Evolutionary conservation across 1,284 basidiomycete genomes (phyloP).

Genomic region (Tilletia walkeri): DNA sequence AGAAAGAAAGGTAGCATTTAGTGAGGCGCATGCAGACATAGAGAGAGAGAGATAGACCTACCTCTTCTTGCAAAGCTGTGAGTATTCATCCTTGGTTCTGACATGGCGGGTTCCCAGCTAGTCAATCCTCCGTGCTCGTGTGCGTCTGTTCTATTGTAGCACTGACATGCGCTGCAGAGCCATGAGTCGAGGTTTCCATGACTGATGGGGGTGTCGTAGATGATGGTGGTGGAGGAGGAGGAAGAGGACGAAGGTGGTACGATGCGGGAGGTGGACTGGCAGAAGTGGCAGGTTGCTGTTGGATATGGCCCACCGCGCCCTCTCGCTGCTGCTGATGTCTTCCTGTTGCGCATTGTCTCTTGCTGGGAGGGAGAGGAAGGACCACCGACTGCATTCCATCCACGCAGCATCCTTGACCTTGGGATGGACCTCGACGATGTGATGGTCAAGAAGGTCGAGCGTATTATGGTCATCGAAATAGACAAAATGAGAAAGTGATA

Average conservation of each 20-base stretch:
- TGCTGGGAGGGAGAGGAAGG: background rate
- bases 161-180: conserved; percentile 44
- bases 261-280: conserved; percentile 35
- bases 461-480: too few relatives aligned
- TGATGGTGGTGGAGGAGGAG: conserved; percentile 21
- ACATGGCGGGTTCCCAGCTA: conserved; percentile 40
- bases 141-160: conserved; percentile 33
- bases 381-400: background rate
- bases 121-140: conserved; percentile 25
- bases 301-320: background rate
- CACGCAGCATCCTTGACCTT: background rate
- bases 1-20: too few relatives aligned
- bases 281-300: conserved; percentile 39
- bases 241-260: conserved; percentile 28
- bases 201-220: conserved; percentile 17
- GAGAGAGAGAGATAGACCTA: conserved; percentile 4
- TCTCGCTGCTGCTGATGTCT: background rate
- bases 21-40: too few relatives aligned
- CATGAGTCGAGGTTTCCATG: conserved; percentile 28
- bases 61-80: conserved; percentile 8
- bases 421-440: too few relatives aligned
- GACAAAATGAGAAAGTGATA: too few relatives aligned
- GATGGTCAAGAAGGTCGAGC: too few relatives aligned
- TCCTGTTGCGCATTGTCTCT: background rate
- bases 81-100: conserved; percentile 24